Evolutionary conservation across 345 rosid genomes (phyloP).

Genomic region (Combretum micranthum): DNA sequence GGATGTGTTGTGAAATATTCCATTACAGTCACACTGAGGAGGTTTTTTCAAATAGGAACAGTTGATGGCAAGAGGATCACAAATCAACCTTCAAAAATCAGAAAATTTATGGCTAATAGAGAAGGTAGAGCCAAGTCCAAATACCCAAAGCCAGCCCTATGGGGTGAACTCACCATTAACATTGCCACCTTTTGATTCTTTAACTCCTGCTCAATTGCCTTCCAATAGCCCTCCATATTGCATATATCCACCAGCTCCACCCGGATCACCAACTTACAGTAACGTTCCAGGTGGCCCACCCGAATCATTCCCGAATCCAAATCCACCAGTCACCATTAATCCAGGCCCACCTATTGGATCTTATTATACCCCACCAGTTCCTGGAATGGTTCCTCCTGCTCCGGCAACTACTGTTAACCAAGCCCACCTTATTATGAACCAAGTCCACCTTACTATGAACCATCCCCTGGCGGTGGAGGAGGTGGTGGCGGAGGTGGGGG

Average conservation of each 20-base stretch:
- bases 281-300: slow-evolving; percentile 24
- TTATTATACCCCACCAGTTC: background rate
- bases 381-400: background rate
- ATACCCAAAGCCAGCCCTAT: background rate
- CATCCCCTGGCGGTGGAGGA: slow-evolving; percentile 9
- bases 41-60: no score
- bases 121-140: slow-evolving; percentile 3
- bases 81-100: background rate
- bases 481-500: slow-evolving; percentile 2
- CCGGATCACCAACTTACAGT: slow-evolving; percentile 6
- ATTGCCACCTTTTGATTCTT: slow-evolving; percentile 17
- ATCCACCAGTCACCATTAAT: background rate
- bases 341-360: background rate
- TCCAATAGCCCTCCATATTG: slow-evolving; percentile 14
- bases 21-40: no score
- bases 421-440: slow-evolving; percentile 8
- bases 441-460: slow-evolving; percentile 8
- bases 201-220: slow-evolving; percentile 10
- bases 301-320: background rate
- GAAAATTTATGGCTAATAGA: background rate
- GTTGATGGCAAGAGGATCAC: background rate
- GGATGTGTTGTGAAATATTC: no score
- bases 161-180: slow-evolving; percentile 14
- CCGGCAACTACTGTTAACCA: background rate
- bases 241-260: slow-evolving; percentile 11